Evolutionary conservation across 2,329 filamentous ascomycete genomes (phyloP).

Genomic region (Pseudogymnoascus sp.): DNA sequence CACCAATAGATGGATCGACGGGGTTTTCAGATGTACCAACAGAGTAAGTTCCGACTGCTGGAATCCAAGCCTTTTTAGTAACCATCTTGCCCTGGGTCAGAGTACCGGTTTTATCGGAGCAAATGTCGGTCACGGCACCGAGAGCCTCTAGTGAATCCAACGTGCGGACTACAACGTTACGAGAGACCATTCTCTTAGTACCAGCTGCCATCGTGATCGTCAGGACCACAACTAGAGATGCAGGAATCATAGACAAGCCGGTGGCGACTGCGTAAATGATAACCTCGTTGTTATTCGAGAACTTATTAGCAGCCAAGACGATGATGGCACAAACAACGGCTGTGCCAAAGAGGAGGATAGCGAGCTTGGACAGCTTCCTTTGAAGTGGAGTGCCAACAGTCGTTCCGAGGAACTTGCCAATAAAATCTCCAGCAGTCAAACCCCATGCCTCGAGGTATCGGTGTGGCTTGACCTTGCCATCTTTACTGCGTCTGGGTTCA

Average conservation of each 20-base stretch:
- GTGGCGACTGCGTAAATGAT: slow-evolving; percentile 57
- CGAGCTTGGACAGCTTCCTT: slow-evolving; percentile 55
- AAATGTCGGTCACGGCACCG: slow-evolving; percentile 49
- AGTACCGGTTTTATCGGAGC: slow-evolving; percentile 49
- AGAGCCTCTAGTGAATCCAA: slow-evolving; percentile 47
- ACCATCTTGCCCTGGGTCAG: slow-evolving; percentile 48
- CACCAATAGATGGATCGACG: slow-evolving; percentile 41
- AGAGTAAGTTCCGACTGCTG: slow-evolving; percentile 42
- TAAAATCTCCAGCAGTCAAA: slow-evolving; percentile 43
- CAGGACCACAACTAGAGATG: slow-evolving; percentile 54
- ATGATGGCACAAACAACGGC: slow-evolving; percentile 58
- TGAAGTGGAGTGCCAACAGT: slow-evolving; percentile 61
- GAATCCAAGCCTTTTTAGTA: slow-evolving; percentile 46
- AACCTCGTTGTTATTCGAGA: slow-evolving; percentile 43
- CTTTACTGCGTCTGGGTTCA: slow-evolving; percentile 39
- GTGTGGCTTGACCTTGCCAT: slow-evolving; percentile 41
- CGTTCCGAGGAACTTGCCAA: slow-evolving; percentile 55
- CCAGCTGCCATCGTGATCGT: slow-evolving; percentile 61
- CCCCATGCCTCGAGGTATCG: slow-evolving; percentile 35
- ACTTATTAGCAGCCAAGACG: slow-evolving; percentile 52
- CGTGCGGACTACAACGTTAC: slow-evolving; percentile 50
- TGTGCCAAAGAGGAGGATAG: slow-evolving; percentile 52
- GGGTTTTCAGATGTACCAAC: slow-evolving; percentile 43
- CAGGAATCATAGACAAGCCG: slow-evolving; percentile 53
- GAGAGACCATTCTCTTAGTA: slow-evolving; percentile 48